Conservation (phyloP, 331 rosid species). For the Phaseolus coccineus region DNA sequence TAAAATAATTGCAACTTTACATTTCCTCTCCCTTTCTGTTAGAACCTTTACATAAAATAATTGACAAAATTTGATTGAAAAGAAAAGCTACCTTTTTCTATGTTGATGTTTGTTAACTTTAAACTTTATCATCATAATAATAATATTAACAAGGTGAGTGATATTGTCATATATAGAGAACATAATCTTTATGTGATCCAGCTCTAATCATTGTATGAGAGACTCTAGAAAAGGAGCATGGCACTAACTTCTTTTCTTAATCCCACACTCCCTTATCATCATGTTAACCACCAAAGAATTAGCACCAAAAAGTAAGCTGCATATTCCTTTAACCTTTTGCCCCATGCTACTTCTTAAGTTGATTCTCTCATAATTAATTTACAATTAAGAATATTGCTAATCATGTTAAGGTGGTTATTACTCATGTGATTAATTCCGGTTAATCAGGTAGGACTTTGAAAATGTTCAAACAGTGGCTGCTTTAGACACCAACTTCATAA, state of each 20-base stretch:
- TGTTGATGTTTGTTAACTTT: background rate
- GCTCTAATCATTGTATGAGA: conserved; percentile 33
- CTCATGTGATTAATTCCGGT: conserved; percentile 3
- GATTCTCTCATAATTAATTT: conserved; percentile 34
- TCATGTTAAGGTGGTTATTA: conserved; percentile 20
- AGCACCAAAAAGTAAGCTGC: conserved; percentile 15
- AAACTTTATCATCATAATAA: background rate
- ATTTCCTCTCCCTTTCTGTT: background rate
- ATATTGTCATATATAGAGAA: background rate
- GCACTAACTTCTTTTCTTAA: conserved; percentile 23
- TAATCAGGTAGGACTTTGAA: background rate
- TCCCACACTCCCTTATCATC: conserved; percentile 40
- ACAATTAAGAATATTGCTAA: conserved; percentile 21
- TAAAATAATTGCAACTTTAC: no score
- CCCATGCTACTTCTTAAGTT: background rate
- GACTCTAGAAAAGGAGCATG: conserved; percentile 32
- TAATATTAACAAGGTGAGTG: background rate
- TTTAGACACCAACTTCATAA: background rate
- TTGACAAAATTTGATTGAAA: background rate
- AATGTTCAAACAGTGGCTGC: background rate
- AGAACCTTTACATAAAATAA: background rate
- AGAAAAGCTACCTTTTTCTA: background rate
- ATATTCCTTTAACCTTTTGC: conserved; percentile 5
- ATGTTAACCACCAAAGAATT: conserved; percentile 37
- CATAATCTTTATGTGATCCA: conserved; percentile 29